Base-by-base conservation (phyloP, 495 filamentous ascomycete genomes). In the Choiromyces venosus region DNA sequence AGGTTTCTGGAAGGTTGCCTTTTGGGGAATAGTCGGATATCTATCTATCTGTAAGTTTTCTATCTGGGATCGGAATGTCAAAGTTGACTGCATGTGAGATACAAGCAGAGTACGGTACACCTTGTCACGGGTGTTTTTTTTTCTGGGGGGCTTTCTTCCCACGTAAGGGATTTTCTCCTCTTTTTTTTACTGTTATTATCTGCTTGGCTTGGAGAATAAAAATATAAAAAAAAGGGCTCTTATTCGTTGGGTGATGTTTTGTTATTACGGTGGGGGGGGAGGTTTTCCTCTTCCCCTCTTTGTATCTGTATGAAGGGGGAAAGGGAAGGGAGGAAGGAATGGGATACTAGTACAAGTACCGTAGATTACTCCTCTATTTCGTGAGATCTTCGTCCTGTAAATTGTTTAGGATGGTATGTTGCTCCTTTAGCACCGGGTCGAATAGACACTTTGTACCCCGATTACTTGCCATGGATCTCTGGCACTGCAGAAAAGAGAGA, bases 41-140 rank as follows among this genome's bases (percentile, higher is more conserved):
- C n/a, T n/a, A n/a, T n/a, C n/a, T n/a, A n/a, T n/a, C n/a, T n/a
- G n/a, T n/a, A n/a, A n/a, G 33, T 29, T 16, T 12, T 33, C 52
- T 61, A 61, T 61, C 52, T 61, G 52, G 52, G 52, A 61, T 61
- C 52, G 25, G 52, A 61, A 61, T 61, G 52, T 61, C 52, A 61
- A 61, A 61, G 52, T 61, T 33, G 52, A 61, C 52, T 61, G 52
- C 52, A 61, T 61, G 52, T 61, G 52, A 61, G 52, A 61, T 61
- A 61, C n/a, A 33, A n/a, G n/a, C n/a, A n/a, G n/a, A n/a, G n/a
- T n/a, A n/a, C n/a, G n/a, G n/a, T n/a, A n/a, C n/a, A n/a, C 12
- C 12, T 61, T 61, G 52, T 61, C 52, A 33, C 52, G 12, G 25
- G 33, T n/a, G n/a, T n/a, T n/a, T n/a, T n/a, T n/a, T n/a, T 61